Evolutionary conservation across 768 basidiomycete genomes (phyloP).

Genomic region (Mycena albidolilacea): DNA sequence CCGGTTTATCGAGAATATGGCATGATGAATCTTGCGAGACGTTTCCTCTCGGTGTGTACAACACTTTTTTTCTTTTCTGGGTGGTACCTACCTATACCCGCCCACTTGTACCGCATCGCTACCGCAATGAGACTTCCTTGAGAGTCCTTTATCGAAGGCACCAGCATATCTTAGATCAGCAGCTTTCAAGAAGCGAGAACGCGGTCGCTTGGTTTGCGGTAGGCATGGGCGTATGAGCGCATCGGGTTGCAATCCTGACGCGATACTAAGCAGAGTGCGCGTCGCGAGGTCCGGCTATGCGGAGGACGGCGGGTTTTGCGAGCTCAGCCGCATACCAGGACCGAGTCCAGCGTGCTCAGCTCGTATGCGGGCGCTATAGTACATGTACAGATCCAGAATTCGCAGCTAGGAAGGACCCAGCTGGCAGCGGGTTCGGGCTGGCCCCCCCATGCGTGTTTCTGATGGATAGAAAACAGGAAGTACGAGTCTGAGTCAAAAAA

Average conservation of each 20-base stretch:
- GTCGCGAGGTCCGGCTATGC: background rate
- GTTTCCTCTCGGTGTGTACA: conserved; percentile 22
- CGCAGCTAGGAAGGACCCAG: too few species aligned
- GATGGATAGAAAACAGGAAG: too few species aligned
- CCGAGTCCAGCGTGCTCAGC: too few species aligned
- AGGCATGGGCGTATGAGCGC: background rate
- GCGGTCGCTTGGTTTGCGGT: conserved; percentile 10
- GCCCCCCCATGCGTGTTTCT: too few species aligned
- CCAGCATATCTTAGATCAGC: conserved; percentile 4
- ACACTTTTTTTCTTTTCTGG: conserved; percentile 20
- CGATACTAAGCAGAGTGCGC: conserved; percentile 17
- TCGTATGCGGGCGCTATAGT: too few species aligned
- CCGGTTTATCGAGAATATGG: background rate
- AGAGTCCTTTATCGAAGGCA: conserved; percentile 7
- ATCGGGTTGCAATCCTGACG: conserved; percentile 10
- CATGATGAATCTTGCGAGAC: background rate
- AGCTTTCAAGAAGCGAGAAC: conserved; percentile 20
- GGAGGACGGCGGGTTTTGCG: too few species aligned
- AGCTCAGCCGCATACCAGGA: too few species aligned
- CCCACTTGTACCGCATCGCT: conserved; percentile 14
- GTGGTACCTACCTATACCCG: conserved; percentile 16
- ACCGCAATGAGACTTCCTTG: conserved; percentile 22
- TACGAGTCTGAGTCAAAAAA: too few species aligned
- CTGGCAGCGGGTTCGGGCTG: too few species aligned
- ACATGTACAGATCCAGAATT: too few species aligned